A percentile compares a stretch with the other conserved stretches of the same genome.
Evolutionary conservation across 176 grass and related monocot genomes (phyloP).

Genomic region (Zoysia japonica): DNA sequence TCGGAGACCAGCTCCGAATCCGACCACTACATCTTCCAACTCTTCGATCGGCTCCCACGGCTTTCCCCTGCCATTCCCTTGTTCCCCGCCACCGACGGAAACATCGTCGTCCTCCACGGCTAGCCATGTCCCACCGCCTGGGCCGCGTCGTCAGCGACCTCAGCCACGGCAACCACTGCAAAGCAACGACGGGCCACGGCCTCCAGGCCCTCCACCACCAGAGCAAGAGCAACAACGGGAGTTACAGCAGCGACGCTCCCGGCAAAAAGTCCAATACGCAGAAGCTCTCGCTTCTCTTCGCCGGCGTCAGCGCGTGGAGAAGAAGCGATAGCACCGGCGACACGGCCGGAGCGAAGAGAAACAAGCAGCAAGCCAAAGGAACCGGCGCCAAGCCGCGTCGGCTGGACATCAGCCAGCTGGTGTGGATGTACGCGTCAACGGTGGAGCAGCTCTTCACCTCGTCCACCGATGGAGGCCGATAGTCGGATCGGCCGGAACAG

Average conservation of each 20-base stretch:
- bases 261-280: slow-evolving; percentile 1
- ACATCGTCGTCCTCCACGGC: slow-evolving; percentile 27
- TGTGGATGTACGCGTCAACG: slow-evolving; percentile 44
- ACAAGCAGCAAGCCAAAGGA: slow-evolving; percentile 10
- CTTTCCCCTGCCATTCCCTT: neutral
- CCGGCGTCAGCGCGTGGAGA: slow-evolving; percentile 39
- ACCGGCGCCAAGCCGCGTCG: slow-evolving; percentile 20
- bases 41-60: slow-evolving; percentile 19
- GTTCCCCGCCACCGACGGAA: neutral
- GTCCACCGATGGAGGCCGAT: slow-evolving; percentile 2
- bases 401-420: slow-evolving; percentile 46
- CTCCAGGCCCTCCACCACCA: neutral
- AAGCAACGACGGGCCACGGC: neutral
- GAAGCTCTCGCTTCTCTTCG: slow-evolving; percentile 47
- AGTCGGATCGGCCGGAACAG: slow-evolving; percentile 28
- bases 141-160: slow-evolving; percentile 50
- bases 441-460: slow-evolving; percentile 55
- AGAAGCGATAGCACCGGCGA: slow-evolving; percentile 3
- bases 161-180: slow-evolving; percentile 24
- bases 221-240: neutral
- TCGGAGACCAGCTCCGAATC: neutral
- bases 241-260: neutral
- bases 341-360: neutral
- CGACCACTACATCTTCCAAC: slow-evolving; percentile 4
- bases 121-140: slow-evolving; percentile 15